Conservation (phyloP, 139 green algal species). For the Tetradesmus lagerheimii region DNA sequence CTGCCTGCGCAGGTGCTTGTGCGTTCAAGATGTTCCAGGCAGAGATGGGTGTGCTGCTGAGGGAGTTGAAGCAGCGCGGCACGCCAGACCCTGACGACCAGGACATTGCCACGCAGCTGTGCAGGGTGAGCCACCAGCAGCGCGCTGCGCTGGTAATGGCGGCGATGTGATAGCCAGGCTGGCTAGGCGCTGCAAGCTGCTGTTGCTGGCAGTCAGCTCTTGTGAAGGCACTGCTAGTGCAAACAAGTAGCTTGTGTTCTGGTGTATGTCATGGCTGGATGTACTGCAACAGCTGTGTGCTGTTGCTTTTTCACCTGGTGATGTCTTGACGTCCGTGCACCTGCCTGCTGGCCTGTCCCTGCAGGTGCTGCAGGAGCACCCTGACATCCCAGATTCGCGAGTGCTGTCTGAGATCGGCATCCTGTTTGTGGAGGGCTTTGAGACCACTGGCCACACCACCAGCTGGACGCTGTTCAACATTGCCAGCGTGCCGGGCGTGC, state of each 20-base stretch:
- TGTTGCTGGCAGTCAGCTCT: no score
- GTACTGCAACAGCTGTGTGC: no score
- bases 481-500: constrained; percentile 55
- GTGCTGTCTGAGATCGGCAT: constrained; percentile 69
- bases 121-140: constrained; percentile 10
- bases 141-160: no score
- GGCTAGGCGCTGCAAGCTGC: no score
- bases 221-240: no score
- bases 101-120: constrained; percentile 61
- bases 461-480: constrained; percentile 71
- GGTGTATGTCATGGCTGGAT: no score
- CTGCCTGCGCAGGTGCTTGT: neutral
- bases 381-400: constrained; percentile 33
- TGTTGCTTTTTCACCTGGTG: no score
- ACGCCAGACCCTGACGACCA: constrained; percentile 42
- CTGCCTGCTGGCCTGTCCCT: neutral
- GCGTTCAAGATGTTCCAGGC: constrained; percentile 61
- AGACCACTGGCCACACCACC: constrained; percentile 79
- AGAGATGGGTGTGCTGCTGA: constrained; percentile 62
- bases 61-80: constrained; percentile 43
- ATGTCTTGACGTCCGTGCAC: neutral
- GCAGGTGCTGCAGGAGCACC: constrained; percentile 30
- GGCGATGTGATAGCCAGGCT: no score
- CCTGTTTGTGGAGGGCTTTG: constrained; percentile 77
- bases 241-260: no score